Evolutionary conservation across 2,329 filamentous ascomycete species (phyloP).

Genomic region (Golovinomyces cichoracearum): DNA sequence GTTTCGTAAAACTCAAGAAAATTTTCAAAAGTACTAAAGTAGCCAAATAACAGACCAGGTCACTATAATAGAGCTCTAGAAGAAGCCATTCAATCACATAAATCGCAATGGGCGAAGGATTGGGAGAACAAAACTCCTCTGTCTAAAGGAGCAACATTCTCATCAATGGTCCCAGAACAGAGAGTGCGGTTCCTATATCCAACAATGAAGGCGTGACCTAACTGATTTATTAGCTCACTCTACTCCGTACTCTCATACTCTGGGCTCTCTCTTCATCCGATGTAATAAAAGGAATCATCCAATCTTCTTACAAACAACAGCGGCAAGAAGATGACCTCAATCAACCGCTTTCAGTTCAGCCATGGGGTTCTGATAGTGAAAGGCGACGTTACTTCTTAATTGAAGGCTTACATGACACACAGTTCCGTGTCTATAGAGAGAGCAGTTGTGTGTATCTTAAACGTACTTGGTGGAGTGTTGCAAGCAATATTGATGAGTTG

Average conservation of each 20-base stretch:
- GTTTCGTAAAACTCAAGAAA: not conserved
- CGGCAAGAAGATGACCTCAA: constrained; percentile 57
- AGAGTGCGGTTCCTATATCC: constrained; percentile 29
- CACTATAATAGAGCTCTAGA: constrained; percentile 86
- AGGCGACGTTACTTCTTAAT: constrained; percentile 84
- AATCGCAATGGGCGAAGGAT: constrained; percentile 59
- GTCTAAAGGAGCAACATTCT: constrained; percentile 54
- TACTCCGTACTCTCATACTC: constrained; percentile 58
- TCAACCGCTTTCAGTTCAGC: constrained; percentile 67
- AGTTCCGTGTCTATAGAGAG: constrained; percentile 82
- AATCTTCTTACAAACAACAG: constrained; percentile 65
- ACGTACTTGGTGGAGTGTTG: constrained; percentile 75
- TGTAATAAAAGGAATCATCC: constrained; percentile 52
- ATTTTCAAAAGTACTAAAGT: constrained; percentile 2
- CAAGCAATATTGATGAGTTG: constrained; percentile 71
- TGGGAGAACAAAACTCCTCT: constrained; percentile 73
- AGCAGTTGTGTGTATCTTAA: constrained; percentile 57
- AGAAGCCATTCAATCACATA: constrained; percentile 67
- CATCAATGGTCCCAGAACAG: constrained; percentile 54
- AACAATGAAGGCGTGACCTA: not conserved
- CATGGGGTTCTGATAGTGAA: constrained; percentile 72
- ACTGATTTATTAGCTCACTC: constrained; percentile 34
- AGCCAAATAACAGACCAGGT: constrained; percentile 36
- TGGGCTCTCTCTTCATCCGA: constrained; percentile 85
- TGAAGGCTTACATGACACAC: constrained; percentile 79